Base-by-base conservation (phyloP, 305 asterid genomes). In the Fraxinus velutina region DNA sequence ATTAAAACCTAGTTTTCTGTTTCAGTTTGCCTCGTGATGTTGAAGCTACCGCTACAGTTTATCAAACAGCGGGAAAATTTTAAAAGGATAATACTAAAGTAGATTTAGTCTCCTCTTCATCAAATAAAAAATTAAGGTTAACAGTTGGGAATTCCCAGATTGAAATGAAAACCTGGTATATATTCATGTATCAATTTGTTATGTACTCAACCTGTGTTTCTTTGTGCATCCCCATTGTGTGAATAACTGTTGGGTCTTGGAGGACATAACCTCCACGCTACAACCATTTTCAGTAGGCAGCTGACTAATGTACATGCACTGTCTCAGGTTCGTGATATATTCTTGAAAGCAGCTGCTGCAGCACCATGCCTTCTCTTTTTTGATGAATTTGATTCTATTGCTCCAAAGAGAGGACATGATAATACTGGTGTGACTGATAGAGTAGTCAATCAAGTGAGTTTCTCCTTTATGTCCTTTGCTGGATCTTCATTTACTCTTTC, bases 341-440 rank as follows among this genome's bases (percentile, higher is more conserved):
- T 96, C 91, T 86, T 97, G 39, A 96, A 94, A 89, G 98, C 99
- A 62, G 92, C 97, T 13, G 92, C 98, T 74, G 99, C 99, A 42
- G 98, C 99, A 70, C 98, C 98, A 29, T 96, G 98, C 86, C 86
- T 96, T 77, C 92, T 96, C 57, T 96, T 96, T 86, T 96, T 96
- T 86, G 98, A 94, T 87, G 98, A 96, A 86, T 96, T 96, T 85
- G 99, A 96, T 88, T 96, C 99, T 39, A 96, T 94, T 32, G 98
- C 99, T 5, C 98, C 99, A 64, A 94, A 96, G 89, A 90, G 99
- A 83, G 98, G 98, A 78, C 99, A 94, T 75, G 99, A 92, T 86
- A 94, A 94, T 84, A 96, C 99, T 60, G 99, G 99, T 33, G 99
- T 96, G 79, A 96, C 99, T 62, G 99, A 96, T 84, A 88, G 99